Base-by-base conservation (phyloP, 169 alveolate genomes). In the Plasmodium blacklocki region DNA sequence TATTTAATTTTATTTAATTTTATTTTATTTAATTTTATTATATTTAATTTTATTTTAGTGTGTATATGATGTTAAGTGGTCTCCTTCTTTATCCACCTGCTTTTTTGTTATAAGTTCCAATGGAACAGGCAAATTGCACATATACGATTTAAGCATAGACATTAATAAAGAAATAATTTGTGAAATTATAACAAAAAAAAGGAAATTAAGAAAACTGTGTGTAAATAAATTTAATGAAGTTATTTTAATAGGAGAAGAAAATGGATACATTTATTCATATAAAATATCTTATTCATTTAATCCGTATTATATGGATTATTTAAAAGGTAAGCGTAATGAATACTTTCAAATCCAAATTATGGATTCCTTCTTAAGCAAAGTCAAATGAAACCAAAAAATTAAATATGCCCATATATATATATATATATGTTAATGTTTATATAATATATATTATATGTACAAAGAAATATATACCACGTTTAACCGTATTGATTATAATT, bases 241-340 rank as follows among this genome's bases (percentile, higher is more conserved):
- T 47, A 67, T 80, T 23, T 50, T 80, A 45, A 80, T 80, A 66
- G 90, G 90, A 67, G 90, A 80, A 21, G 90, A 80, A 39, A 67
- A 49, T 67, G 90, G 90, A 1, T 50, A 32, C 19, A 47, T 80
- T 32, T 72, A 80, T 26, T 67, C 90, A 14, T 80, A 80, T 45
- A 80, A 80, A 52, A 60, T 80, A 62, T 80, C 90, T 4, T 80
- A 80, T 15, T 47, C 60, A 18, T 80, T 80, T 67, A 80, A 80
- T 43, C 45, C 58, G 29, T 18, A 23, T 11, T 80, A 80, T 47
- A 71, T 80, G 90, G 90, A 80, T 21, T 80, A 80, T 39, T 72
- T 80, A 23, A 68, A 60, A 19, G 90, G 90, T 49, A 80, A 80
- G 45, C 19, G 66, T 68, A 26, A 43, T 7, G 11, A 60, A 43